A percentile compares a stretch with the other conserved stretches of the same genome.
Evolutionary conservation across 139 green algal species (phyloP).

Genomic region (Chlorella vulgaris): DNA sequence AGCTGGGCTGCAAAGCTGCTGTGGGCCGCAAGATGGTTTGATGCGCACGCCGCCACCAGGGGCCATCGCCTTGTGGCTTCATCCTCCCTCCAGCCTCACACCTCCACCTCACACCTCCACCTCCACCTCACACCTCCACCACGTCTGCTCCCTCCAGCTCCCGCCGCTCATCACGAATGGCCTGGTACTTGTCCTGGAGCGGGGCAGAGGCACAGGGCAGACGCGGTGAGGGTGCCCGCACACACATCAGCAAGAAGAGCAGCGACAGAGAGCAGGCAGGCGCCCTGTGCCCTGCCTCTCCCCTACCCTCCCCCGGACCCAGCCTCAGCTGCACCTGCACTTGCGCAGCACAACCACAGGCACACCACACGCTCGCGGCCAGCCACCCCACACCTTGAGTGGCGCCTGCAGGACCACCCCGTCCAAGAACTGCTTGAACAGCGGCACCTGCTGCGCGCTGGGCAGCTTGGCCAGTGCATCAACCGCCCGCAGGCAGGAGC

Average conservation of each 20-base stretch:
- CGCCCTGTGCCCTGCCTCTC: no score
- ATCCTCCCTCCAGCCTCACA: no score
- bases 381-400: constrained; percentile 23
- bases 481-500: constrained; percentile 84
- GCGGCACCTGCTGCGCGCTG: constrained; percentile 33
- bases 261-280: not conserved
- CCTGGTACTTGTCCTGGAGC: constrained; percentile 54
- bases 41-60: no score
- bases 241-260: no score
- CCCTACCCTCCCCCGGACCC: no score
- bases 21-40: no score
- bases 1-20: no score
- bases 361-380: not conserved
- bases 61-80: no score
- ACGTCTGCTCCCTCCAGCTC: constrained; percentile 48
- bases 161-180: constrained; percentile 52
- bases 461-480: constrained; percentile 76
- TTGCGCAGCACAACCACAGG: no score
- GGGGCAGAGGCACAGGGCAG: not conserved
- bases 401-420: constrained; percentile 41
- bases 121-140: no score
- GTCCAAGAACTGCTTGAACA: constrained; percentile 76
- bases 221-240: not conserved
- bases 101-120: no score
- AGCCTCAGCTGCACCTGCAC: no score